Evolutionary conservation across 805 yeast species (phyloP), one percentile per base, ranked within the genome.

Genomic region (Candida endomychidarum): DNA sequence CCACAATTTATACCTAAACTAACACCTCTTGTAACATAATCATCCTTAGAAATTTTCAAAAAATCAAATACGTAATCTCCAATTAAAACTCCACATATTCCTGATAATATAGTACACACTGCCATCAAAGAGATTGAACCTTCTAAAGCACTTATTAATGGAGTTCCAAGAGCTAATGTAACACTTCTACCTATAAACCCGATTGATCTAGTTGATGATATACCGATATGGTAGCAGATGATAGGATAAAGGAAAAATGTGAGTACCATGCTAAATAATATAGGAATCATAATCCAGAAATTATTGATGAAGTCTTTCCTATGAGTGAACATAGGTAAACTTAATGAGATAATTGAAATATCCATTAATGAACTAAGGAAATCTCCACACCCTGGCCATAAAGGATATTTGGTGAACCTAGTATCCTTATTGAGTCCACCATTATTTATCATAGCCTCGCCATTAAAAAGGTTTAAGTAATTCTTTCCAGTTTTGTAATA

Each of bases 341-440:
- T 76, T 30, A 86, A 66, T 1, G 91, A 77, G 1, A 83, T 89
- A 58, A 86, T 86, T 2, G 88, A 77, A 7, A 83, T 74, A 52
- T 85, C 93, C 83, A 86, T 81, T 48, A 85, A 58, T 0, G 89
- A 74, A 5, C 80, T 57, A 27, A 86, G 68, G 12, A 86, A 67
- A 54, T 86, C 95, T 2, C 95, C 95, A 10, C 90, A 86, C 0
- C 95, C 95, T 0, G 95, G 93, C 75, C 78, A 74, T 15, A 59
- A 54, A 1, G 72, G 69, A 2, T 65, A 58, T 3, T 59, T 52
- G 0, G 73, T 65, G 27, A 42, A 53, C 10, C 42, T 45, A 1
- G 37, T 33, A 10, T 45, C 42, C 11, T 45, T 44, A 10, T 41
- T 24, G n/a, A 26, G 33, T 17, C 57, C 49, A 5, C 69, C 66